Percentiles rank a stretch among this genome's conserved stretches.
phyloP scores from a whole-genome alignment of 2,329 filamentous ascomycete genomes.

The Daldinia eschscholtzii region DNA sequence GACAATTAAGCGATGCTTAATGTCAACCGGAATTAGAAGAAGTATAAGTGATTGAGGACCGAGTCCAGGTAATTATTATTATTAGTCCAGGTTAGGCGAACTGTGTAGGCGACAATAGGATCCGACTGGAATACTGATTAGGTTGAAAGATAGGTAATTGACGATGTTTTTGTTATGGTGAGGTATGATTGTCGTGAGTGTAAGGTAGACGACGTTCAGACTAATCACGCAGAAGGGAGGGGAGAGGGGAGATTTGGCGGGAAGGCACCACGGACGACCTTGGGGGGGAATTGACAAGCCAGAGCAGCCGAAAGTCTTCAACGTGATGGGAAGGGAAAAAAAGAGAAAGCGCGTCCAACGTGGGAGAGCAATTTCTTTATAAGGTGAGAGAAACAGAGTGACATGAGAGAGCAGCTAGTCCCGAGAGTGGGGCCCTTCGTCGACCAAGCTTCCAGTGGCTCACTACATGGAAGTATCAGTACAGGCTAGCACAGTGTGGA shows the following conservation, averaged over 20 bases:
- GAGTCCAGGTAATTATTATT: constrained; percentile 33
- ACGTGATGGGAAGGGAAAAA: constrained; percentile 43
- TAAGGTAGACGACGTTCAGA: constrained; percentile 39
- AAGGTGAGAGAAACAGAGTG: constrained; percentile 37
- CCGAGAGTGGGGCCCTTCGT: constrained; percentile 38
- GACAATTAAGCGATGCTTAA: constrained; percentile 43
- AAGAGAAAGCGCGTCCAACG: constrained; percentile 38
- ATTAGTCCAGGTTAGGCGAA: constrained; percentile 36
- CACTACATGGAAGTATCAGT: constrained; percentile 37
- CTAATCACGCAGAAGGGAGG: constrained; percentile 42
- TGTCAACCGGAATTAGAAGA: constrained; percentile 39
- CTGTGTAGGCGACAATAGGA: constrained; percentile 35
- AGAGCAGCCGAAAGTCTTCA: constrained; percentile 47
- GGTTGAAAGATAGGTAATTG: constrained; percentile 38
- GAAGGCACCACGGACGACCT: constrained; percentile 51
- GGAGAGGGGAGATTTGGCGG: constrained; percentile 46
- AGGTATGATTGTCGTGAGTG: constrained; percentile 35
- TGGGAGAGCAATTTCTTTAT: constrained; percentile 44
- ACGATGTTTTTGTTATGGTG: constrained; percentile 40
- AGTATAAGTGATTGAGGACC: constrained; percentile 26
- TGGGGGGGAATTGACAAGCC: constrained; percentile 45
- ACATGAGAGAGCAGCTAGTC: constrained; percentile 42
- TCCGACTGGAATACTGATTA: constrained; percentile 48
- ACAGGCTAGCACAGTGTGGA: constrained; percentile 38
- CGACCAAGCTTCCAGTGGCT: constrained; percentile 40